phyloP scores from a whole-genome alignment of 2,329 filamentous ascomycete genomes.

The Botrytis byssoidea region DNA sequence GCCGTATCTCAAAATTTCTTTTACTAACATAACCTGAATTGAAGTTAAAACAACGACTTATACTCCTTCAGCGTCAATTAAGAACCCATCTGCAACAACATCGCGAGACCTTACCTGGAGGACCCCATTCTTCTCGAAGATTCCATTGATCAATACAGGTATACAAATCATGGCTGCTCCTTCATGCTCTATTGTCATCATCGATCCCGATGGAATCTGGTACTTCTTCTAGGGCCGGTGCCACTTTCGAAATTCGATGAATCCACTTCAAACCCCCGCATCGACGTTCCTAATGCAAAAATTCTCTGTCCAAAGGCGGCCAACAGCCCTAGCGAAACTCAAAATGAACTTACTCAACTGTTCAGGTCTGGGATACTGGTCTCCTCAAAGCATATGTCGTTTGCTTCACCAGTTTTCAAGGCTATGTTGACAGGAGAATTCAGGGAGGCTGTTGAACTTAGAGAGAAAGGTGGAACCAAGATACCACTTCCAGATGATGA shows the following conservation, averaged over 20 bases:
- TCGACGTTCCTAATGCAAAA: neutral
- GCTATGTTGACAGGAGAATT: slow-evolving; percentile 6
- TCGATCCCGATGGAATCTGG: slow-evolving; percentile 13
- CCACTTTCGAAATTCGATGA: neutral
- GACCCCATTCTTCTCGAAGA: neutral
- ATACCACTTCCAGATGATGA: slow-evolving; percentile 15
- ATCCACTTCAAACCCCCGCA: too few species aligned
- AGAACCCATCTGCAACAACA: too few species aligned
- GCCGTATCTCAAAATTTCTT: neutral
- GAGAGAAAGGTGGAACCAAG: neutral
- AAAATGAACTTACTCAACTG: neutral
- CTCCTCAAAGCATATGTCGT: slow-evolving; percentile 13
- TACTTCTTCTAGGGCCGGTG: neutral
- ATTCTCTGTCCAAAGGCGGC: too few species aligned
- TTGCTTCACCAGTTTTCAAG: slow-evolving; percentile 15
- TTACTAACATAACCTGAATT: neutral
- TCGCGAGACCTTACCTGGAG: neutral
- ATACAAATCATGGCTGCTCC: neutral
- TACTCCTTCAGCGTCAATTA: neutral
- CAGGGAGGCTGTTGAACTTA: neutral
- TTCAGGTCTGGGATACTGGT: neutral
- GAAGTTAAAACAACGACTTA: neutral
- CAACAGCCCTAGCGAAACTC: neutral
- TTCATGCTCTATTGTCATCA: neutral
- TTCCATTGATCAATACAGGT: neutral